These are phyloP conservation scores for Gaertneriomyces semiglobifer DNA, from an alignment of 192 early-diverging fungal genomes.

Conservation along the genomic window DNA sequence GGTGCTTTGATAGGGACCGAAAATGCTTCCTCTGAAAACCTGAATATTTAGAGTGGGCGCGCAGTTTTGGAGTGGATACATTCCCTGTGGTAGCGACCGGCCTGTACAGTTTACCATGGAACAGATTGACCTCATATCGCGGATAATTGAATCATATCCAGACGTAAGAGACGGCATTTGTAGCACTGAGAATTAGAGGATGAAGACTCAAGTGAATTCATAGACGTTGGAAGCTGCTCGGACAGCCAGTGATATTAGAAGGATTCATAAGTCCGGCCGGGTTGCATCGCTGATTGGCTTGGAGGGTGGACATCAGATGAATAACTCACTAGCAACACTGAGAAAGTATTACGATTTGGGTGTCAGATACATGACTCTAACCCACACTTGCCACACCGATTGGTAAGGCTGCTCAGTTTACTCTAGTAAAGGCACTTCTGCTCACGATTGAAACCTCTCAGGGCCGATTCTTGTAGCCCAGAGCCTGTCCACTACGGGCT, in stretches of 20 bases:
- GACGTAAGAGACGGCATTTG: constrained; percentile 16
- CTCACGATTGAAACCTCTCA: background rate
- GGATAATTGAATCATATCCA: constrained; percentile 48
- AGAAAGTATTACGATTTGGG: constrained; percentile 56
- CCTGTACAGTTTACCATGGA: constrained; percentile 20
- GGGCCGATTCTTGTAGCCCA: constrained; percentile 46
- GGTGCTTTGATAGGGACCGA: background rate
- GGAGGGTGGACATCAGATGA: constrained; percentile 67
- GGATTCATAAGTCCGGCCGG: constrained; percentile 37
- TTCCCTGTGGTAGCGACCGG: constrained; percentile 20
- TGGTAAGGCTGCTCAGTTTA: constrained; percentile 39
- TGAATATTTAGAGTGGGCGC: constrained; percentile 10
- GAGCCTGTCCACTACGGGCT: constrained; percentile 47
- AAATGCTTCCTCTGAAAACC: background rate
- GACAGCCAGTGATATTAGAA: constrained; percentile 42
- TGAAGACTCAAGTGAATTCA: background rate
- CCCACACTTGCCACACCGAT: constrained; percentile 61
- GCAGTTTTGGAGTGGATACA: constrained; percentile 45
- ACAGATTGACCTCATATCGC: constrained; percentile 63
- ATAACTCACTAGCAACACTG: constrained; percentile 53
- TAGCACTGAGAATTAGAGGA: background rate
- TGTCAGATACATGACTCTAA: constrained; percentile 67
- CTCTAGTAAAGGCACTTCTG: background rate
- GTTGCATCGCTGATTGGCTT: constrained; percentile 64
- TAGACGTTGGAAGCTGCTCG: constrained; percentile 43